Base-by-base conservation (phyloP, 177 flowering plant species). In the Vitis hybrid region DNA sequence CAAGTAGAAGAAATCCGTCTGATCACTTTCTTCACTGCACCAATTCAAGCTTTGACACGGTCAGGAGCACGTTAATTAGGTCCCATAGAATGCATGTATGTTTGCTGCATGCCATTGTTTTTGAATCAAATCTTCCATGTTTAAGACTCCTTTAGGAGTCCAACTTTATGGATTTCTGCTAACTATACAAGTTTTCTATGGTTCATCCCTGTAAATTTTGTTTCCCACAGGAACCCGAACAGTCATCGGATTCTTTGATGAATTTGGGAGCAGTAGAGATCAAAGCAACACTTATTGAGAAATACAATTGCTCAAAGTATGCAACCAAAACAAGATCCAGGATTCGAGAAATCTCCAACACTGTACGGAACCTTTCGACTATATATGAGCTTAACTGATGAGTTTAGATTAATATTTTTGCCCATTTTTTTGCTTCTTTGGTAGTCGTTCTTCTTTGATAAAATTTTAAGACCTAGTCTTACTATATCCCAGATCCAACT, bases 21-120 rank as follows among this genome's bases (percentile, higher is more conserved):
- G 59, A 55, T 19, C 61, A 58, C 6, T 58, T 58, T 29, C 61
- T 58, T 18, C 61, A 29, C 10, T 58, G 61, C 61, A 58, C 22
- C 6, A 19, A 26, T 8, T 58, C 61, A 19, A 29, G 22, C 10
- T 58, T 58, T 20, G 61, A 58, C 61, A 29, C 16, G 10, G 13
- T 58, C 10, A 58, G 22, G 8, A 29, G 31, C 20, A 58, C 31
- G 10, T 29, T 58, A 22, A 58, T 58, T 26, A 10, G 10, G n/a
- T 58, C 61, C 8, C 61, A 58, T 19, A 20, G 13, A 20, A 19
- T 10, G 13, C 2, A 29, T 58, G 31, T 58, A 33, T 33, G 45
- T 33, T 33, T 33, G 7, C 5, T 5, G 45, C 45, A 33, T 33
- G 45, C 45, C 45, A 55, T 55, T 33, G 45, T 33, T 33, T 33